phyloP scores from a whole-genome alignment of 164 flowering plant genomes.

The Tetracentron sinense region DNA sequence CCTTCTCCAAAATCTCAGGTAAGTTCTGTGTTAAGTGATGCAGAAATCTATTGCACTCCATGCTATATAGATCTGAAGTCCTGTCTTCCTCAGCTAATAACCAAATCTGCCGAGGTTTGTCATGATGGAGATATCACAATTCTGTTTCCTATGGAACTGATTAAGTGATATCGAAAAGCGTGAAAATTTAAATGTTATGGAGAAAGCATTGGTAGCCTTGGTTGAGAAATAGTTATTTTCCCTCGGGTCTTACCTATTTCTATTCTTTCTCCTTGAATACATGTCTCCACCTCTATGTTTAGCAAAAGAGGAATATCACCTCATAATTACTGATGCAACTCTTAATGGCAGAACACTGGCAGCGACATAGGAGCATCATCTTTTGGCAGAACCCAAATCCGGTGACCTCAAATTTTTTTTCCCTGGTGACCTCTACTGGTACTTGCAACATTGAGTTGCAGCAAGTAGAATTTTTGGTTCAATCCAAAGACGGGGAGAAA shows the following conservation, averaged over 20 bases:
- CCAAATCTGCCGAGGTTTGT: not conserved
- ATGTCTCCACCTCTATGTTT: not conserved
- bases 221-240: not conserved
- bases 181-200: no score
- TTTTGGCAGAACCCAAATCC: constrained; percentile 71
- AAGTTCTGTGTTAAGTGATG: not conserved
- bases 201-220: not conserved
- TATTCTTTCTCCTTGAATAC: no score
- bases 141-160: not conserved
- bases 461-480: not conserved
- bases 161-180: not conserved
- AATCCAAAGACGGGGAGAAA: constrained; percentile 3
- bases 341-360: constrained; percentile 56
- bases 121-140: not conserved
- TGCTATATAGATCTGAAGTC: not conserved
- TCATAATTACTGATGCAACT: constrained; percentile 1
- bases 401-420: no score
- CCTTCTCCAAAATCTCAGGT: constrained; percentile 98
- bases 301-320: not conserved
- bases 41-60: not conserved
- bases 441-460: not conserved
- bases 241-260: not conserved
- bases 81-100: not conserved
- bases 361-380: constrained; percentile 74
- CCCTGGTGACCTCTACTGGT: no score